phyloP scores from a whole-genome alignment of 768 basidiomycete species.

The Mycena kentingensis region DNA sequence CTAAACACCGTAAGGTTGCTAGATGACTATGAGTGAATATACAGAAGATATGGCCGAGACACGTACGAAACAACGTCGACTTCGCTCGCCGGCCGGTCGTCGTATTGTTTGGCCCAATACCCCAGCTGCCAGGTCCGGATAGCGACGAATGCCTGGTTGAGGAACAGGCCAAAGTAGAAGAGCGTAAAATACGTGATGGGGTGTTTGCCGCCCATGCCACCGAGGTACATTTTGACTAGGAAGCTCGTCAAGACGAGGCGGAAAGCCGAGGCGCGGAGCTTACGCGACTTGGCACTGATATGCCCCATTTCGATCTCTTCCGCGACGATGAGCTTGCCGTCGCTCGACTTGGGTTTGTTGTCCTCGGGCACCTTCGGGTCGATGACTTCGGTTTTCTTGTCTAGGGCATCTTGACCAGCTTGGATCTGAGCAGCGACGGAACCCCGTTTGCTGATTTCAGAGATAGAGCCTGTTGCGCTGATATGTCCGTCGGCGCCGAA shows the following conservation, averaged over 20 bases:
- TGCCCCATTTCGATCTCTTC: conserved; percentile 65
- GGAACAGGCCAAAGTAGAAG: conserved; percentile 9
- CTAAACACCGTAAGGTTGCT: background rate
- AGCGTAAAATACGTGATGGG: conserved; percentile 12
- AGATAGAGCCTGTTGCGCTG: conserved; percentile 41
- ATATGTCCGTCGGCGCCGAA: conserved; percentile 46
- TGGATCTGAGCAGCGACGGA: conserved; percentile 34
- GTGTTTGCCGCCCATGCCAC: conserved; percentile 7
- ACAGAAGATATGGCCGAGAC: background rate
- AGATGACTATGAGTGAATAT: background rate
- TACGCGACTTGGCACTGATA: conserved; percentile 43
- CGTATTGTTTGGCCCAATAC: conserved; percentile 20
- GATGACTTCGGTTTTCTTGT: conserved; percentile 29
- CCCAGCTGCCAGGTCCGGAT: conserved; percentile 19
- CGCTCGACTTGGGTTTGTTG: conserved; percentile 26
- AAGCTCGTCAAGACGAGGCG: background rate
- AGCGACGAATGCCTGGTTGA: conserved; percentile 1
- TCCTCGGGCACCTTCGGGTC: conserved; percentile 21
- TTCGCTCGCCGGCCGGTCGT: conserved; percentile 2
- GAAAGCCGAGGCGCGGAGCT: background rate
- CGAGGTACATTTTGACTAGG: conserved; percentile 22
- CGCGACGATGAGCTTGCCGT: conserved; percentile 60
- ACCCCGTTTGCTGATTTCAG: conserved; percentile 41
- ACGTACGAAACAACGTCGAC: conserved; percentile 10
- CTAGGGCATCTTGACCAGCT: conserved; percentile 35